Percentiles rank a stretch among this genome's conserved stretches.
Conservation (phyloP, 179 eudicot species). For the Beta corolliflora region DNA sequence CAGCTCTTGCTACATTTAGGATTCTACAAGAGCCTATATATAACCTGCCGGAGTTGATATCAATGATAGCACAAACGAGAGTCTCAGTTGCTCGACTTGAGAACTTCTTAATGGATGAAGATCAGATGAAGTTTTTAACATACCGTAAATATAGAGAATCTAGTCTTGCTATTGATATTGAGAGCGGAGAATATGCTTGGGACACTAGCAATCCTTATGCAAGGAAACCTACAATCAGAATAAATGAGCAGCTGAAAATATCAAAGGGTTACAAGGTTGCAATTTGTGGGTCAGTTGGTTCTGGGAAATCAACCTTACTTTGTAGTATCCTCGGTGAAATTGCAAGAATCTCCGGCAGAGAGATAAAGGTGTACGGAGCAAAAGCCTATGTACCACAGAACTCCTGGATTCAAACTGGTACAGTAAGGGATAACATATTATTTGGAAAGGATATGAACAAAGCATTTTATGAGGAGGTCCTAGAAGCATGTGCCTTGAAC, state of each 20-base stretch:
- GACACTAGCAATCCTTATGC: slow-evolving; percentile 36
- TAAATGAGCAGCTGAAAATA: slow-evolving; percentile 47
- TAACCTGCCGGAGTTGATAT: slow-evolving; percentile 84
- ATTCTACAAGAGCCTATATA: slow-evolving; percentile 93
- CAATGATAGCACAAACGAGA: slow-evolving; percentile 78
- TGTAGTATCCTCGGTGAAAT: slow-evolving; percentile 87
- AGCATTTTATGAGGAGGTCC: slow-evolving; percentile 60
- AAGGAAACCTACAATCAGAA: slow-evolving; percentile 49
- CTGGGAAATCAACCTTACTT: slow-evolving; percentile 89
- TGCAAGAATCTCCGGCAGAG: slow-evolving; percentile 61
- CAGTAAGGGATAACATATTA: slow-evolving; percentile 73
- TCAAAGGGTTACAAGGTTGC: slow-evolving; percentile 77
- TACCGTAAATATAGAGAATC: slow-evolving; percentile 35
- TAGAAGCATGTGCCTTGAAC: slow-evolving; percentile 75
- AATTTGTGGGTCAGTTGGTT: slow-evolving; percentile 96
- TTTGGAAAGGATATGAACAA: slow-evolving; percentile 78
- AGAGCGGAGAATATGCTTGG: slow-evolving; percentile 76
- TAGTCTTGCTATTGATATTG: slow-evolving; percentile 58
- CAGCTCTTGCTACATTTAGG: slow-evolving; percentile 90
- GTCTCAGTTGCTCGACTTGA: slow-evolving; percentile 77
- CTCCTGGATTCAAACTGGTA: slow-evolving; percentile 96
- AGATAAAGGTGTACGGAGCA: slow-evolving; percentile 65
- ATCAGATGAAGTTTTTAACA: slow-evolving; percentile 37
- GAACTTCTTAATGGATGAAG: slow-evolving; percentile 50
- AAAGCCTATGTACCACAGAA: slow-evolving; percentile 89